Base-by-base conservation (phyloP, 2,329 filamentous ascomycete genomes). In the Leptographium lundbergii region DNA sequence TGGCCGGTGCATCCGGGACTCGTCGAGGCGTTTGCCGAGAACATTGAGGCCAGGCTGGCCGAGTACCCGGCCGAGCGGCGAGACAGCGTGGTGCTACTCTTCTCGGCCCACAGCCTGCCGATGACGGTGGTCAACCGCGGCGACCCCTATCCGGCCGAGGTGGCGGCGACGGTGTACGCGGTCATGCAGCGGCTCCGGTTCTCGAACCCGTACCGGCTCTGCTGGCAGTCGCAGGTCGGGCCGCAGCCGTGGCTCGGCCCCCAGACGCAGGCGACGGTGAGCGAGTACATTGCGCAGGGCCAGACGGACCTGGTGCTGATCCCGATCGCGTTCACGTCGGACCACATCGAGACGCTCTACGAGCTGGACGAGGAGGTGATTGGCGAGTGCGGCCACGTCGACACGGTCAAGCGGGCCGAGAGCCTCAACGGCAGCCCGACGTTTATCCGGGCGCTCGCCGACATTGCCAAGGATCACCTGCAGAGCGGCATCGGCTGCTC, bases 211-310 rank as follows among this genome's bases (percentile, higher is more conserved):
- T 97, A 96, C 74, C 86, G 94, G 58, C 79, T 99, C 22, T 94
- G 91, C 68, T 99, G 94, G 94, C 94, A 99, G 72, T 96, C 91
- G 6, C 94, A 99, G 73, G 94, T 99, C 63, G 94, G 95, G 9
- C 94, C 95, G 0, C 89, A 87, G 32, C 88, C 94, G 24, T 99
- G 94, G 94, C 79, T 99, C 10, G 94, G 94, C 25, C 91, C 94
- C 13, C 94, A 99, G 72, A 99, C 94, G 0, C 85, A 86, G 61
- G 84, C 87, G 64, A 92, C 91, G 0, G 94, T 99, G 13, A 85
- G 91, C 69, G 81, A 90, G 61, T 95, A 96, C 69, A 85, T 97
- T 64, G 84, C 88, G 69, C 91, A 94, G 72, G 94, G 92, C 0
- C 89, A 96, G 68, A 95, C 86, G 59, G 91, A 99, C 69, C 78